Evolutionary conservation across 441 rosid species (phyloP).

Genomic region (Corymbia citriodora): DNA sequence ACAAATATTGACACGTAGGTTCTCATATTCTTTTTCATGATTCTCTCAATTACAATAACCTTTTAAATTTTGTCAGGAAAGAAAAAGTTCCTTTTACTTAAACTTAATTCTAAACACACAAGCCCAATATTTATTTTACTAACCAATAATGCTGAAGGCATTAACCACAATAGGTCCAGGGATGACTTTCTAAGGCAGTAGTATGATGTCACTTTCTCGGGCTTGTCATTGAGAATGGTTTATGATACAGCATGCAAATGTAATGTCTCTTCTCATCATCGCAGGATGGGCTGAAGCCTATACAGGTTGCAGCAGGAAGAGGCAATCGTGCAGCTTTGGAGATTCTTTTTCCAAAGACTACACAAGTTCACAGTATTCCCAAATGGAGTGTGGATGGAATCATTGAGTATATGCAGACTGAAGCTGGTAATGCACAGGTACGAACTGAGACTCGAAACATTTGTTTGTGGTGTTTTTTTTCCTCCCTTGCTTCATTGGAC

Average conservation of each 20-base stretch:
- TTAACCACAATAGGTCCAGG: not conserved
- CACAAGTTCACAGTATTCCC: conserved; percentile 38
- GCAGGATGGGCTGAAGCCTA: conserved; percentile 81
- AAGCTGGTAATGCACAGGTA: conserved; percentile 28
- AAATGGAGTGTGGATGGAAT: conserved; percentile 84
- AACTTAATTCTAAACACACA: not conserved
- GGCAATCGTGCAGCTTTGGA: conserved; percentile 63
- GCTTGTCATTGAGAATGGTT: not conserved
- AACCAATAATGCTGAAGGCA: not conserved
- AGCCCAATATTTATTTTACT: not conserved
- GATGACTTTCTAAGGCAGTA: not conserved
- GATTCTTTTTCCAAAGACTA: conserved; percentile 64
- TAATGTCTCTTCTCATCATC: not conserved
- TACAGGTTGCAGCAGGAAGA: conserved; percentile 82
- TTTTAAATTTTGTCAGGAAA: not conserved
- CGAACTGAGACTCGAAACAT: conserved; percentile 11
- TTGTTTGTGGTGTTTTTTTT: not conserved
- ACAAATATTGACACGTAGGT: not conserved
- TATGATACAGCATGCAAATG: not conserved
- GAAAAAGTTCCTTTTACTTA: not conserved
- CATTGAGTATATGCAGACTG: conserved; percentile 50
- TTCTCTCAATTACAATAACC: not conserved
- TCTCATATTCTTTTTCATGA: not conserved
- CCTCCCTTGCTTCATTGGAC: not conserved
- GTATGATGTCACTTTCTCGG: not conserved